Conservation (phyloP, 352 stramenopile species). For the Phytophthora multivora region DNA sequence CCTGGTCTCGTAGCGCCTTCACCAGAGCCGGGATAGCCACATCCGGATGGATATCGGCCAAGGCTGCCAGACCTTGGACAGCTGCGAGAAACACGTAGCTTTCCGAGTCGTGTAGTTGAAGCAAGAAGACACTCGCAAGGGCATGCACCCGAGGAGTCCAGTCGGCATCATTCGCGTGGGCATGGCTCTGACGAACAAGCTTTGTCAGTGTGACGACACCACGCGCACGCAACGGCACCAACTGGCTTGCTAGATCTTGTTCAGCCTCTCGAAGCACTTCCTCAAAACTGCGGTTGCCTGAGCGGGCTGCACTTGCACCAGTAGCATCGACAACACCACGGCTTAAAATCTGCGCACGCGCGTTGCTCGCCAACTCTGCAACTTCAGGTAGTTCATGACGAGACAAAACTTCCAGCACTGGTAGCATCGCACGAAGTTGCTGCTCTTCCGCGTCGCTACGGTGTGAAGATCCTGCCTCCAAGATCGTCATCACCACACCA, state of each 20-base stretch:
- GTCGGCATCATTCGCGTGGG: constrained; percentile 38
- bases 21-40: constrained; percentile 76
- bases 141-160: constrained; percentile 59
- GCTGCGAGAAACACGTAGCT: constrained; percentile 89
- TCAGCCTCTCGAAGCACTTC: constrained; percentile 56
- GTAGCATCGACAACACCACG: constrained; percentile 25
- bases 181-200: constrained; percentile 65
- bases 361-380: constrained; percentile 71
- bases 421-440: constrained; percentile 63
- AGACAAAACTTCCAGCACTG: constrained; percentile 67
- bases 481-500: constrained; percentile 77
- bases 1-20: constrained; percentile 45
- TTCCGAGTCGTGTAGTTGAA: constrained; percentile 68
- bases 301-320: background rate
- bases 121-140: constrained; percentile 64
- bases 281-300: constrained; percentile 53
- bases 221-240: constrained; percentile 76
- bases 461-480: constrained; percentile 61
- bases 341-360: constrained; percentile 68
- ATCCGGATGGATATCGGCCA: constrained; percentile 65
- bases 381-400: constrained; percentile 57
- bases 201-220: constrained; percentile 79
- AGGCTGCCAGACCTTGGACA: constrained; percentile 68
- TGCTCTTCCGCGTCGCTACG: constrained; percentile 61
- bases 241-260: constrained; percentile 59